These are phyloP conservation scores for Suillus cothurnatus DNA, from an alignment of 768 basidiomycete species.

Conservation along the genomic window DNA sequence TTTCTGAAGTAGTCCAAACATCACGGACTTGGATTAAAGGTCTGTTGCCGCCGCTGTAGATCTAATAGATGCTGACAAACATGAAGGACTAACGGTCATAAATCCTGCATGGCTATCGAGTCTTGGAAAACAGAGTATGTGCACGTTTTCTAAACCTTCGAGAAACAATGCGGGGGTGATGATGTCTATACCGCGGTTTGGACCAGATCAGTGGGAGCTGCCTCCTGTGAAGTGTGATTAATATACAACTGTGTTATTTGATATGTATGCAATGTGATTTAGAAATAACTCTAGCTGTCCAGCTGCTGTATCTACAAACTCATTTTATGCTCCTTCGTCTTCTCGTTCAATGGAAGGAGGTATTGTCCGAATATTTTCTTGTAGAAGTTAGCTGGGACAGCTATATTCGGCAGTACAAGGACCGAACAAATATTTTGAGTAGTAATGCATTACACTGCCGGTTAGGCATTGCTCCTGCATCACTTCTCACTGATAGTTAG, in stretches of 20 bases:
- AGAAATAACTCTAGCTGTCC: too few relatives aligned
- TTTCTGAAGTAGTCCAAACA: conserved; percentile 79
- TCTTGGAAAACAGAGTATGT: conserved; percentile 77
- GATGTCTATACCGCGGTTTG: conserved; percentile 84
- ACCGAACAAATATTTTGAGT: too few relatives aligned
- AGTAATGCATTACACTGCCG: too few relatives aligned
- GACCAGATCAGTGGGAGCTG: conserved; percentile 85
- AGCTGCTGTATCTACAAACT: too few relatives aligned
- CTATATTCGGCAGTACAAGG: too few relatives aligned
- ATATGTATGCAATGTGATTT: conserved; percentile 12
- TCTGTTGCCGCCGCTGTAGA: conserved; percentile 29
- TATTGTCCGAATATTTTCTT: too few relatives aligned
- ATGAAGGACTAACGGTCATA: conserved; percentile 74
- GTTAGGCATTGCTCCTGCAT: too few relatives aligned
- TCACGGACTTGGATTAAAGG: conserved; percentile 81
- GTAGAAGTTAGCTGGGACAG: too few relatives aligned
- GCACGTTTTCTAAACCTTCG: conserved; percentile 86
- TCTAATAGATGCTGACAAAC: conserved; percentile 8
- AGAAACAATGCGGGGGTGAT: conserved; percentile 67
- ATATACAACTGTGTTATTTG: conserved; percentile 18
- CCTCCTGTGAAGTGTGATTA: conserved; percentile 50
- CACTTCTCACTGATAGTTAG: too few relatives aligned
- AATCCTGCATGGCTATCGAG: conserved; percentile 87
- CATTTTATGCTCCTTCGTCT: too few relatives aligned
- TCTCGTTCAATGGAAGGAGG: too few relatives aligned